Percentiles rank a stretch among this genome's conserved stretches.
These are phyloP conservation scores for Aureobasidium sp. DNA, from an alignment of 2,329 filamentous ascomycete genomes.

Conservation along the genomic window DNA sequence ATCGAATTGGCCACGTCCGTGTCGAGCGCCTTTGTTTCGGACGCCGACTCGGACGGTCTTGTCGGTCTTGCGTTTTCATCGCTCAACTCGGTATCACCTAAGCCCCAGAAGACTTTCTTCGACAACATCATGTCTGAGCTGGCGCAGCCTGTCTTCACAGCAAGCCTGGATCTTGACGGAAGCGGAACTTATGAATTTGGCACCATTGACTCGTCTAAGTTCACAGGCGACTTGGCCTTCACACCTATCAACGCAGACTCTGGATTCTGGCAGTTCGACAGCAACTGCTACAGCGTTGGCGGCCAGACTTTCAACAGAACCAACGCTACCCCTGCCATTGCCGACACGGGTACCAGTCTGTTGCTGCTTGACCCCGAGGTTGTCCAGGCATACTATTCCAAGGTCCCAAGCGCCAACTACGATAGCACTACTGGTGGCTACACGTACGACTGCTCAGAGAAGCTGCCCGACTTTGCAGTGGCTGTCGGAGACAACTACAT, in stretches of 20 bases:
- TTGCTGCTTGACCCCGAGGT: slow-evolving; percentile 52
- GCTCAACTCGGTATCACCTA: slow-evolving; percentile 58
- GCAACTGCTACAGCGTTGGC: slow-evolving; percentile 51
- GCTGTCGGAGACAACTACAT: slow-evolving; percentile 49
- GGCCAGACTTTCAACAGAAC: slow-evolving; percentile 50
- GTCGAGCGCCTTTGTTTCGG: slow-evolving; percentile 51
- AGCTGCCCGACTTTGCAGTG: slow-evolving; percentile 42
- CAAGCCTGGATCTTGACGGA: slow-evolving; percentile 54
- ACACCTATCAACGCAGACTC: slow-evolving; percentile 52
- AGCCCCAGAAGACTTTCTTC: slow-evolving; percentile 64
- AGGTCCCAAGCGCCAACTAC: slow-evolving; percentile 34
- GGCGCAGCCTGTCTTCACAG: slow-evolving; percentile 62
- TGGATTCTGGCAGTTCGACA: slow-evolving; percentile 65
- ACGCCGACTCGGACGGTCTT: slow-evolving; percentile 60
- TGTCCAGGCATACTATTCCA: slow-evolving; percentile 35
- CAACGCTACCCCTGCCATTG: slow-evolving; percentile 37
- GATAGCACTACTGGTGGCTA: slow-evolving; percentile 35
- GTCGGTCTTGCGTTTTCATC: slow-evolving; percentile 60
- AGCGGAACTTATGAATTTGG: slow-evolving; percentile 69
- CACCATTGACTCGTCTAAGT: slow-evolving; percentile 57
- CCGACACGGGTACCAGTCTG: slow-evolving; percentile 55
- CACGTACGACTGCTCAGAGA: slow-evolving; percentile 37
- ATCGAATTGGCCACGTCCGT: slow-evolving; percentile 59
- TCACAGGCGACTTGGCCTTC: slow-evolving; percentile 56
- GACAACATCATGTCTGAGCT: slow-evolving; percentile 59